Percentiles rank a stretch among this genome's conserved stretches.
Conservation (phyloP, 805 yeast species). For the Sungouiella thailandica region DNA sequence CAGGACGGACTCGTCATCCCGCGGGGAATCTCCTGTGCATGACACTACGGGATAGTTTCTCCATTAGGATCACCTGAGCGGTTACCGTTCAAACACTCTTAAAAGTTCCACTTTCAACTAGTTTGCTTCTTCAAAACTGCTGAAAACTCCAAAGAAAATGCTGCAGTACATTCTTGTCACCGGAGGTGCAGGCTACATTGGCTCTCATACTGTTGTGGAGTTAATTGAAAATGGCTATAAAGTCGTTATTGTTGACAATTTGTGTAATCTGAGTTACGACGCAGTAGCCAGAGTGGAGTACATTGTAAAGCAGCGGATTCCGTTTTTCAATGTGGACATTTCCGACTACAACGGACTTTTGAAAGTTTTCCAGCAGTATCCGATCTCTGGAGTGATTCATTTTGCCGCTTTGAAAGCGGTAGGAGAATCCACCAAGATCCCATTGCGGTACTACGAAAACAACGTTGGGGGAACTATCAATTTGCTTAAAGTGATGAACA, state of each 20-base stretch:
- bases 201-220: conserved; percentile 72
- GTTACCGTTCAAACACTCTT: too few relatives aligned
- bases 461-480: conserved; percentile 63
- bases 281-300: conserved; percentile 59
- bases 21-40: too few relatives aligned
- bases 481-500: conserved; percentile 50
- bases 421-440: conserved; percentile 67
- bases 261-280: conserved; percentile 61
- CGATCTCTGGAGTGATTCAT: conserved; percentile 61
- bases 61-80: too few relatives aligned
- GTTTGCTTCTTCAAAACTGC: neutral
- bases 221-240: conserved; percentile 56
- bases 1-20: too few relatives aligned
- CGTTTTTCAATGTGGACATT: conserved; percentile 56
- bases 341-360: conserved; percentile 43
- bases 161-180: conserved; percentile 55
- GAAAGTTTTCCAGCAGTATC: conserved; percentile 43
- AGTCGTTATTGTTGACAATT: conserved; percentile 70
- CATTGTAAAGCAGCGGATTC: conserved; percentile 44
- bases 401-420: conserved; percentile 84
- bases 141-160: too few relatives aligned
- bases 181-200: conserved; percentile 87
- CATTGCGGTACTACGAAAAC: conserved; percentile 63
- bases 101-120: too few relatives aligned
- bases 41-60: too few relatives aligned